Conservation (phyloP, 345 rosid species). For the Combretum micranthum region DNA sequence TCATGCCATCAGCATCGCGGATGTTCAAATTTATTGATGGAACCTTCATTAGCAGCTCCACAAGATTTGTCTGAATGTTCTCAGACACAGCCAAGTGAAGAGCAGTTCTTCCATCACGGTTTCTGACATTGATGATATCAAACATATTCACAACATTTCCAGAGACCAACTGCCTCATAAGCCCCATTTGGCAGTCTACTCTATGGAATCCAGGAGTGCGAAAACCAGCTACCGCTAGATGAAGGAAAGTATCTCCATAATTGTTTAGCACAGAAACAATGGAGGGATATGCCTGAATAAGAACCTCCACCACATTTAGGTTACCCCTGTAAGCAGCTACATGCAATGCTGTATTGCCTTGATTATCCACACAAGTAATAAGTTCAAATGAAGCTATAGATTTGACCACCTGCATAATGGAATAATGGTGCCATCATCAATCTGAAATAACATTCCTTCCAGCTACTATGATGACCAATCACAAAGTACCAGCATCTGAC, state of each 20-base stretch:
- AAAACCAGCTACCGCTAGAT: constrained; percentile 77
- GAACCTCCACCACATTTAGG: constrained; percentile 45
- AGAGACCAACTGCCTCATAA: constrained; percentile 41
- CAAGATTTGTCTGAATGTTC: constrained; percentile 49
- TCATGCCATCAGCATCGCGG: constrained; percentile 62
- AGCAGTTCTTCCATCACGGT: constrained; percentile 66
- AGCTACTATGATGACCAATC: no score
- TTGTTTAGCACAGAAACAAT: constrained; percentile 36
- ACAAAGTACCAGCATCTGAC: no score
- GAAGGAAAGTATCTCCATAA: constrained; percentile 78
- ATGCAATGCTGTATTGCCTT: constrained; percentile 80
- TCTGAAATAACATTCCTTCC: neutral
- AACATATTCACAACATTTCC: constrained; percentile 31
- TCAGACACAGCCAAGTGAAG: constrained; percentile 76
- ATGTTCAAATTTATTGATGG: constrained; percentile 51
- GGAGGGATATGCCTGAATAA: constrained; percentile 41
- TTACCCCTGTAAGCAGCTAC: constrained; percentile 77
- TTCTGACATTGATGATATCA: constrained; percentile 52
- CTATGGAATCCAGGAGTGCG: constrained; percentile 67
- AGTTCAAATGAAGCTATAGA: constrained; percentile 49
- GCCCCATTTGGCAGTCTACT: constrained; percentile 67
- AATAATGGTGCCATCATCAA: neutral
- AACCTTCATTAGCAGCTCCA: constrained; percentile 61
- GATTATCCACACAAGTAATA: constrained; percentile 39
- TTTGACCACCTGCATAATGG: constrained; percentile 55